Conservation (phyloP, 371 early-diverging fungal species). For the Furculomyces boomerangus region DNA sequence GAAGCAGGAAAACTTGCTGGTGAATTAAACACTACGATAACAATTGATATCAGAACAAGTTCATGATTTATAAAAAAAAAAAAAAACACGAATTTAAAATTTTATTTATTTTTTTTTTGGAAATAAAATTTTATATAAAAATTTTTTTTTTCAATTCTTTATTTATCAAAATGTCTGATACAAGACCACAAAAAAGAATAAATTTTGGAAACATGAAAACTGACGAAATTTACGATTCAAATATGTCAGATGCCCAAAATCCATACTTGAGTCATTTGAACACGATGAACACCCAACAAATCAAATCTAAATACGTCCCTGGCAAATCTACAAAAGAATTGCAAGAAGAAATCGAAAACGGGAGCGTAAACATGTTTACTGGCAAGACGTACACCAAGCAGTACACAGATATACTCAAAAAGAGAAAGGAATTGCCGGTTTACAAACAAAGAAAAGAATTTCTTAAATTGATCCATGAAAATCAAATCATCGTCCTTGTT, state of each 20-base stretch:
- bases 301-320: background rate
- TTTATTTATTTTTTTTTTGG: too few relatives aligned
- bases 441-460: conserved; percentile 75
- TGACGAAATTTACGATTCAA: too few relatives aligned
- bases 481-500: conserved; percentile 77
- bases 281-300: background rate
- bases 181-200: too few relatives aligned
- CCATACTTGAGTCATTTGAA: conserved; percentile 1
- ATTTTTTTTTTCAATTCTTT: too few relatives aligned
- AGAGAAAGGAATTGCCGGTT: conserved; percentile 73
- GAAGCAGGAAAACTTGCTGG: too few relatives aligned
- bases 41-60: too few relatives aligned
- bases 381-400: conserved; percentile 51
- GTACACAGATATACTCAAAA: conserved; percentile 65
- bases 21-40: too few relatives aligned
- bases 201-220: too few relatives aligned
- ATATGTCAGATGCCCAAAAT: background rate
- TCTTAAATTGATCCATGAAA: conserved; percentile 59
- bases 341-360: conserved; percentile 44
- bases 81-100: too few relatives aligned
- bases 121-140: too few relatives aligned
- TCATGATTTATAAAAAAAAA: too few relatives aligned
- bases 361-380: conserved; percentile 58
- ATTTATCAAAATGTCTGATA: too few relatives aligned
- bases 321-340: conserved; percentile 42